phyloP scores from a whole-genome alignment of 805 yeast genomes.

The Vanderwaltozyma tropicalis region DNA sequence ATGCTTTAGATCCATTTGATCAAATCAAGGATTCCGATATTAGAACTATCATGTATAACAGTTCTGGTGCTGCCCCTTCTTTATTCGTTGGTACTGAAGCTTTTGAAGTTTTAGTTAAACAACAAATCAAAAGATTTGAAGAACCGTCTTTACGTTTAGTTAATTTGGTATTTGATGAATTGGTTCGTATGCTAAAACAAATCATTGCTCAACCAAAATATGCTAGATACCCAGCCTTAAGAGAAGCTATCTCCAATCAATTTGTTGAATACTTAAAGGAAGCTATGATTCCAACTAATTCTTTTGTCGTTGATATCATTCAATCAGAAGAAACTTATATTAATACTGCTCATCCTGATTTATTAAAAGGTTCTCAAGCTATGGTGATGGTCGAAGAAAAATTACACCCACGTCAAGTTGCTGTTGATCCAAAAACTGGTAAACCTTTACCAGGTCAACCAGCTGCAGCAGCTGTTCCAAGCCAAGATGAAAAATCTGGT shows the following conservation, averaged over 20 bases:
- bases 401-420: slow-evolving; percentile 59
- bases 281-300: slow-evolving; percentile 73
- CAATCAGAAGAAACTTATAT: slow-evolving; percentile 85
- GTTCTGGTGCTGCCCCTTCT: slow-evolving; percentile 94
- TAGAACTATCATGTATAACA: slow-evolving; percentile 92
- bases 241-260: slow-evolving; percentile 72
- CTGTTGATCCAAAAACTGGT: slow-evolving; percentile 83
- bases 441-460: slow-evolving; percentile 51
- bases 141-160: slow-evolving; percentile 88
- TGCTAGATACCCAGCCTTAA: slow-evolving; percentile 81
- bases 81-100: slow-evolving; percentile 96
- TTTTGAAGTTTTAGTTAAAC: slow-evolving; percentile 89
- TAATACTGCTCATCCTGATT: slow-evolving; percentile 95
- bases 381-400: slow-evolving; percentile 85
- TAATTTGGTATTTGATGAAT: slow-evolving; percentile 83
- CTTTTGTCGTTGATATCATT: slow-evolving; percentile 75
- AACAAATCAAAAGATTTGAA: slow-evolving; percentile 86
- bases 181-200: slow-evolving; percentile 81
- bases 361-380: slow-evolving; percentile 89
- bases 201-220: slow-evolving; percentile 73
- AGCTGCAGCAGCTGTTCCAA: slow-evolving; percentile 21
- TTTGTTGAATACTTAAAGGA: slow-evolving; percentile 74
- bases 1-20: slow-evolving; percentile 90
- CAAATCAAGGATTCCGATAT: slow-evolving; percentile 92
- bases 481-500: slow-evolving; percentile 45